Conservation (phyloP, 2,329 filamentous ascomycete genomes). For the Sclerotinia subarctica region DNA sequence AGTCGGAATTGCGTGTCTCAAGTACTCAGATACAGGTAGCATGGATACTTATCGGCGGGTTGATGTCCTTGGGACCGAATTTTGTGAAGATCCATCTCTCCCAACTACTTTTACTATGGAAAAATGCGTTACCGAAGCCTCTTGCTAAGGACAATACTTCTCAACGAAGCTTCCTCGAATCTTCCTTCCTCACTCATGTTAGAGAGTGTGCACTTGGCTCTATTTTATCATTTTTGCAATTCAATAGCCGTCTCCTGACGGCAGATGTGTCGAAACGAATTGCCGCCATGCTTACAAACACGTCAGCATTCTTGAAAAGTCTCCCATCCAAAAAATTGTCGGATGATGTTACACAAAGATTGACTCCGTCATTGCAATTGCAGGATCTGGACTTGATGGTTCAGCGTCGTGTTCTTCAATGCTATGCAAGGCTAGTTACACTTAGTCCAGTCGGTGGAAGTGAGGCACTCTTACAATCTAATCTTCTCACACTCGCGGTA, state of each 20-base stretch:
- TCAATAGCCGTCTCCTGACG: constrained; percentile 86
- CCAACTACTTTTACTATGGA: constrained; percentile 91
- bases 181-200: constrained; percentile 91
- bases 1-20: constrained; percentile 84
- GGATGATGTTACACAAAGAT: constrained; percentile 79
- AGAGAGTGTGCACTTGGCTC: constrained; percentile 91
- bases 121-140: constrained; percentile 92
- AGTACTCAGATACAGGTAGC: constrained; percentile 96
- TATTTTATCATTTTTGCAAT: constrained; percentile 87
- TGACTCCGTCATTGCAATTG: constrained; percentile 82
- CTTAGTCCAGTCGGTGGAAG: constrained; percentile 80
- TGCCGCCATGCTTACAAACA: constrained; percentile 92
- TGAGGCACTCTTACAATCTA: constrained; percentile 86
- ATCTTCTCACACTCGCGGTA: constrained; percentile 82
- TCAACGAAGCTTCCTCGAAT: constrained; percentile 78
- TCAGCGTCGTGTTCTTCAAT: constrained; percentile 86
- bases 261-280: constrained; percentile 92
- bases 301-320: constrained; percentile 81
- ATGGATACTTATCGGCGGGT: constrained; percentile 92
- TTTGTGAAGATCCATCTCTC: constrained; percentile 98
- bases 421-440: constrained; percentile 87
- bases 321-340: constrained; percentile 79
- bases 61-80: constrained; percentile 95
- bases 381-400: constrained; percentile 92
- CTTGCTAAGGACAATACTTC: constrained; percentile 88